Base-by-base conservation (phyloP, 2,329 filamentous ascomycete species). In the Xylaria sp. region DNA sequence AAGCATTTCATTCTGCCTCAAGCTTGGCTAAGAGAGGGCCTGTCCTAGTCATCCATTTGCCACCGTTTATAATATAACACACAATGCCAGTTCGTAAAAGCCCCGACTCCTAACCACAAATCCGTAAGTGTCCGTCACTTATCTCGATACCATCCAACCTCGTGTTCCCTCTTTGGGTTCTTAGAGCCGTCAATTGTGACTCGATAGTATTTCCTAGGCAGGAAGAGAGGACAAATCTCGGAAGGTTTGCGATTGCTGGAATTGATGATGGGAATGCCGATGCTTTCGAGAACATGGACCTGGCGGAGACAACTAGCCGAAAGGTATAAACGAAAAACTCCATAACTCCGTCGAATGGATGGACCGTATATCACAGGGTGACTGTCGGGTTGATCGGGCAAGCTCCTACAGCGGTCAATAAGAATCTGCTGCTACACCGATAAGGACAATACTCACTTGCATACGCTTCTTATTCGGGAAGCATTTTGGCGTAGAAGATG, bases 401-500 rank as follows among this genome's bases (percentile, higher is more conserved):
- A 19, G 21, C 28, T 7, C 17, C 37, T 47, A 17, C 4, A 46
- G 35, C 19, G 2, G 8, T 63, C 43, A 61, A 15, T 12, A 33
- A 40, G 11, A 11, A 15, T 19, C 3, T 9, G 9, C n/a, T 8
- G 19, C 8, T 2, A 4, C 11, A 37, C 38, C 7, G 15, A 33
- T 4, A 3, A 4, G 23, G 19, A 23, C 11, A 37, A 28, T 4
- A 63, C 69, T 71, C 54, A 73, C 70, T 45, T 9, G 21, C 31
- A 28, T n/a, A 23, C 21, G 15, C 17, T 2, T 35, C 69, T 70
- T 79, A 66, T n/a, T 64, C 59, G 11, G 82, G 78, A 51, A 87
- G 76, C 55, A 85, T 81, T 52, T 86, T 80, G 62, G 86, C 86
- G 69, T 89, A 89, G 72, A 89, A 89, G 71, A 82, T 79, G 25